Percentiles rank a stretch among this genome's conserved stretches.
Conservation (phyloP, 2,329 filamentous ascomycete genomes). For the Ilyonectria mors-panacis region DNA sequence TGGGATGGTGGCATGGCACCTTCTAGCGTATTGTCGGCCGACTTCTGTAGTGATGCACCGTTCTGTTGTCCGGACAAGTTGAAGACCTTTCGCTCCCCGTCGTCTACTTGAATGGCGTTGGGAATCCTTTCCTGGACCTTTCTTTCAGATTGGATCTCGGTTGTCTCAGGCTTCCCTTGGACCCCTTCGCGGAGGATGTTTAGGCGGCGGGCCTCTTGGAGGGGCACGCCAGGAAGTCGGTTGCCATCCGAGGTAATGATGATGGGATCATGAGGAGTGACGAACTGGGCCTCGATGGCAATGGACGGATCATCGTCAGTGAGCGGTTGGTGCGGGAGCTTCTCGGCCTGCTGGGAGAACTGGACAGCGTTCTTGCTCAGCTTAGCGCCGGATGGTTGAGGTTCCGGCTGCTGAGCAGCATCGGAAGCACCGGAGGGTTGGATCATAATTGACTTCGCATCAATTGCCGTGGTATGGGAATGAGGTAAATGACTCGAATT, state of each 20-base stretch:
- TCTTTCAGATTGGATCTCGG: conserved; percentile 45
- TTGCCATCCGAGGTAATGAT: conserved; percentile 78
- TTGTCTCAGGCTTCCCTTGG: conserved; percentile 47
- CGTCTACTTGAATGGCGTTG: conserved; percentile 51
- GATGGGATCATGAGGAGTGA: conserved; percentile 80
- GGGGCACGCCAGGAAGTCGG: conserved; percentile 77
- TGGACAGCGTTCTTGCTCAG: conserved; percentile 63
- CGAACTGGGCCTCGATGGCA: conserved; percentile 74
- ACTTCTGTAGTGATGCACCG: conserved; percentile 57
- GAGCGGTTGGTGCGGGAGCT: conserved; percentile 62
- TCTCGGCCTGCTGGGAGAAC: conserved; percentile 74
- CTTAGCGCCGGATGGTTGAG: conserved; percentile 40
- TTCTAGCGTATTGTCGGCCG: conserved; percentile 62
- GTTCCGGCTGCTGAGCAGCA: conserved; percentile 23
- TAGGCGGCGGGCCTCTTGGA: conserved; percentile 79
- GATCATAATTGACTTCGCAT: conserved; percentile 31
- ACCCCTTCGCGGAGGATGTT: conserved; percentile 73
- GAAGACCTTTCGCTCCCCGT: conserved; percentile 44
- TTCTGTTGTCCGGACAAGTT: conserved; percentile 49
- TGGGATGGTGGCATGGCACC: conserved; percentile 73
- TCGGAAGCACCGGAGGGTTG: conserved; percentile 31
- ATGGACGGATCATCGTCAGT: conserved; percentile 54
- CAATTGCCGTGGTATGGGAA: not conserved
- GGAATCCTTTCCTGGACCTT: conserved; percentile 46
- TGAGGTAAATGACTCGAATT: not conserved